Percentiles rank a stretch among this genome's conserved stretches.
These are phyloP conservation scores for Paecilomyces sp. DNA, from an alignment of 2,329 filamentous ascomycete genomes.

Conservation along the genomic window DNA sequence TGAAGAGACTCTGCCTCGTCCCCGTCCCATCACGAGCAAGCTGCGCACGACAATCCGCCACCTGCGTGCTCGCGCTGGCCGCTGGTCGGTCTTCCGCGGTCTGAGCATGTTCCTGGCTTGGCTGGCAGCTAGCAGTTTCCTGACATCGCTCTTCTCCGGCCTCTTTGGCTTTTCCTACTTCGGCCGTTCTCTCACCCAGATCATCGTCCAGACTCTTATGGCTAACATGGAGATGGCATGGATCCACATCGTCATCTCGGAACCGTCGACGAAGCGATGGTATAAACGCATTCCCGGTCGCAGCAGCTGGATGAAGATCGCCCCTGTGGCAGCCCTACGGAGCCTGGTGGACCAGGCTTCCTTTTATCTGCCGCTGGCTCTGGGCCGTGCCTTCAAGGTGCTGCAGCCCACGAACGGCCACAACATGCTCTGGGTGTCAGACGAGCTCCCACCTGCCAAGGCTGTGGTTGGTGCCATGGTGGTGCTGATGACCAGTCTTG, in stretches of 20 bases:
- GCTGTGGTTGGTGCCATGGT: slow-evolving; percentile 29
- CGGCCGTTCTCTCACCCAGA: slow-evolving; percentile 42
- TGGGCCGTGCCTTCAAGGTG: slow-evolving; percentile 45
- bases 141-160: slow-evolving; percentile 41
- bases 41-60: slow-evolving; percentile 54
- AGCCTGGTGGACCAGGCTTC: slow-evolving; percentile 48
- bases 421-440: slow-evolving; percentile 14
- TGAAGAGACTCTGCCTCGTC: slow-evolving; percentile 40
- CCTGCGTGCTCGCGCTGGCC: slow-evolving; percentile 58
- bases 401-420: slow-evolving; percentile 26
- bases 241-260: slow-evolving; percentile 79
- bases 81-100: slow-evolving; percentile 63
- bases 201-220: slow-evolving; percentile 54
- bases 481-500: slow-evolving; percentile 36
- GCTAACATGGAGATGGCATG: slow-evolving; percentile 67
- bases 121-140: slow-evolving; percentile 34
- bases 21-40: slow-evolving; percentile 55
- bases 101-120: slow-evolving; percentile 46
- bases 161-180: slow-evolving; percentile 34
- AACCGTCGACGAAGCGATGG: slow-evolving; percentile 56
- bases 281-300: slow-evolving; percentile 63
- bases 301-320: slow-evolving; percentile 61
- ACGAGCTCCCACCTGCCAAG: slow-evolving; percentile 25
- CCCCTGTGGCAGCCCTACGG: slow-evolving; percentile 60
- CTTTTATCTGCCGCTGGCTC: slow-evolving; percentile 26